These are phyloP conservation scores for Schrenkiella parvula DNA, from an alignment of 345 rosid genomes.

Conservation along the genomic window DNA sequence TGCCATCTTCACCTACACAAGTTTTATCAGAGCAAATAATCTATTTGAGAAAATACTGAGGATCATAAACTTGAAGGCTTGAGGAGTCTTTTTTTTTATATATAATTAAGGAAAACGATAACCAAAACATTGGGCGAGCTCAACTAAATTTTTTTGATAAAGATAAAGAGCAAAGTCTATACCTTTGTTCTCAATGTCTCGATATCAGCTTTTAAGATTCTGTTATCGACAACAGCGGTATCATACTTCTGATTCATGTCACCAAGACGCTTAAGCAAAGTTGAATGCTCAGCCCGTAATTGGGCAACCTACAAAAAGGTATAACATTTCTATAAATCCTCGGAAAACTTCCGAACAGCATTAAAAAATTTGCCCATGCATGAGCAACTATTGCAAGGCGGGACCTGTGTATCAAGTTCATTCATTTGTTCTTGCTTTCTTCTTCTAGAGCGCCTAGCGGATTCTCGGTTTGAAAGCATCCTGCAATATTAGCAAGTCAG, in stretches of 20 bases:
- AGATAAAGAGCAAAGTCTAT: background rate
- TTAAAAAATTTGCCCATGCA: background rate
- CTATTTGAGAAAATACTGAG: background rate
- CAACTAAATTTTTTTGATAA: background rate
- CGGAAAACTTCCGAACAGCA: background rate
- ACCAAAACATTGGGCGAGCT: background rate
- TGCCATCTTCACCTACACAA: slow-evolving; percentile 85
- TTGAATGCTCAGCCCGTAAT: slow-evolving; percentile 57
- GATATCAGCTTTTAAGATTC: slow-evolving; percentile 81
- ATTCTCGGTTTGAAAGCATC: slow-evolving; percentile 90
- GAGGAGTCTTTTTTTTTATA: background rate
- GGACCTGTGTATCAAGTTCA: slow-evolving; percentile 77
- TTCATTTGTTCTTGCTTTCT: slow-evolving; percentile 70
- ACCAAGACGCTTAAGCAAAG: slow-evolving; percentile 52
- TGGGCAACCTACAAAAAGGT: slow-evolving; percentile 52
- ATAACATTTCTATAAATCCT: background rate
- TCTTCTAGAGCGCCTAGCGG: slow-evolving; percentile 86
- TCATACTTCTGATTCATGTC: slow-evolving; percentile 61
- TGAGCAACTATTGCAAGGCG: background rate
- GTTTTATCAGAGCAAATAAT: background rate
- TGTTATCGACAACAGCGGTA: slow-evolving; percentile 60
- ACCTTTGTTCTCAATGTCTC: slow-evolving; percentile 84
- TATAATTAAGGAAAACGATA: background rate
- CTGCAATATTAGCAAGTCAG: slow-evolving; percentile 29
- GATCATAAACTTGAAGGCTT: background rate